phyloP scores from a whole-genome alignment of 2,329 filamentous ascomycete genomes.

The Ilyonectria mors-panacis region DNA sequence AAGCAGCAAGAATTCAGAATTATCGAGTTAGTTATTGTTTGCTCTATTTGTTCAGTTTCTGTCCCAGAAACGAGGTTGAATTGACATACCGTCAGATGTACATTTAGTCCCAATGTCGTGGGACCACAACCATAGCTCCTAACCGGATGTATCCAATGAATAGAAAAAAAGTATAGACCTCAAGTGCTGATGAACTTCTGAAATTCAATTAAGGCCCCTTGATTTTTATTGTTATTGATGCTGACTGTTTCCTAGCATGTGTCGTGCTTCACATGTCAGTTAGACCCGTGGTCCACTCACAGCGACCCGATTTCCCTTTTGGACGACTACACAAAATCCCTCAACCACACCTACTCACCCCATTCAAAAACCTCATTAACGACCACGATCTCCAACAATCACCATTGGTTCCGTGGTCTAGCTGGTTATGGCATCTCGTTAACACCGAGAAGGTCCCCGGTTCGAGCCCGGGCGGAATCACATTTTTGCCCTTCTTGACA shows the following conservation, averaged over 20 bases:
- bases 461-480: slow-evolving; percentile 35
- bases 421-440: slow-evolving; percentile 34
- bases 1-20: too few species aligned
- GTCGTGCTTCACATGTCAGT: slow-evolving; percentile 2
- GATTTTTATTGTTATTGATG: not conserved
- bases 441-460: slow-evolving; percentile 36
- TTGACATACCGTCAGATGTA: too few species aligned
- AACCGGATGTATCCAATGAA: too few species aligned
- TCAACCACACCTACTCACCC: not conserved
- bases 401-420: slow-evolving; percentile 36
- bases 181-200: too few species aligned
- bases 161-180: too few species aligned
- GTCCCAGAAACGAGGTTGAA: too few species aligned
- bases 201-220: too few species aligned
- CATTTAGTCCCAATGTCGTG: too few species aligned
- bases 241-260: not conserved
- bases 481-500: slow-evolving; percentile 8
- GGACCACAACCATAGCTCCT: too few species aligned
- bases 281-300: not conserved
- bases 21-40: too few species aligned
- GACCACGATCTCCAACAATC: not conserved
- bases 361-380: not conserved
- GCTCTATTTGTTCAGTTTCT: too few species aligned
- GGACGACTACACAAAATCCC: slow-evolving; percentile 22
- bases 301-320: slow-evolving; percentile 8